Conservation (phyloP, 73 alveolate genomes). For the Paramecium bursaria region DNA sequence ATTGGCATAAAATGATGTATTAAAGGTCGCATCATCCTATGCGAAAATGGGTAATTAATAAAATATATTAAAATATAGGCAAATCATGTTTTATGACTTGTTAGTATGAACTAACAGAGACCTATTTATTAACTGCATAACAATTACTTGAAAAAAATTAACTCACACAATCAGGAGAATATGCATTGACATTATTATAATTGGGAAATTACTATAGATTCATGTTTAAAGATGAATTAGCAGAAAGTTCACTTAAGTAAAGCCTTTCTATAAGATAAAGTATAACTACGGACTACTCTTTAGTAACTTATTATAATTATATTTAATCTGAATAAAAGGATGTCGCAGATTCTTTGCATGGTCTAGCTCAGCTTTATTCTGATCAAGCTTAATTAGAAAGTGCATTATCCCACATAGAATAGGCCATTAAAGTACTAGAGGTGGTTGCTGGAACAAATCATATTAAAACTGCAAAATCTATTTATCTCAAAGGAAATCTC, state of each 20-base stretch:
- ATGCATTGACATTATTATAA: constrained; percentile 31
- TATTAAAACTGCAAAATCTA: constrained; percentile 49
- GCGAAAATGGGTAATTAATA: too few species aligned
- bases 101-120: constrained; percentile 18
- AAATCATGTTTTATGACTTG: constrained; percentile 31
- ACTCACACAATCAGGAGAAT: background rate
- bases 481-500: constrained; percentile 49
- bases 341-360: constrained; percentile 50
- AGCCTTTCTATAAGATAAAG: background rate
- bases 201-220: constrained; percentile 51
- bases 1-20: too few species aligned
- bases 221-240: constrained; percentile 56
- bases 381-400: constrained; percentile 23
- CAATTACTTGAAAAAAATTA: background rate
- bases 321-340: too few species aligned
- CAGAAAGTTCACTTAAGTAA: constrained; percentile 10
- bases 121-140: constrained; percentile 21
- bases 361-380: constrained; percentile 21
- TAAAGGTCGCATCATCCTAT: too few species aligned
- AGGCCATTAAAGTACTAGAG: background rate
- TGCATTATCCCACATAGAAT: background rate
- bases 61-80: too few species aligned
- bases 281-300: background rate
- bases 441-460: constrained; percentile 1
- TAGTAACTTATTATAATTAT: background rate